Evolutionary conservation across 108 stramenopile genomes (phyloP).

Genomic region (Mayamaea pseudoterrestris): DNA sequence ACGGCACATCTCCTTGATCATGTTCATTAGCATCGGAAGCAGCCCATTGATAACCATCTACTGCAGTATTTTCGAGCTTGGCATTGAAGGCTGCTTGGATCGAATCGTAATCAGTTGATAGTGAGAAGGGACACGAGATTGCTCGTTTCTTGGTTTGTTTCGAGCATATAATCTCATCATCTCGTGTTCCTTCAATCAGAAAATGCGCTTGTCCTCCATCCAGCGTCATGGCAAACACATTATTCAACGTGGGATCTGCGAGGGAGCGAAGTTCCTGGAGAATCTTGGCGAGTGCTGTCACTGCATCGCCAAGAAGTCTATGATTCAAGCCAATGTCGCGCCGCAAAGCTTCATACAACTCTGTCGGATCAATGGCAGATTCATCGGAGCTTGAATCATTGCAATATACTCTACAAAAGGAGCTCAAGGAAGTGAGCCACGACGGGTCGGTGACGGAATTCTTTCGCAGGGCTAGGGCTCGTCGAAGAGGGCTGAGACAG

Average conservation of each 20-base stretch:
- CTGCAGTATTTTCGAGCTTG: too few relatives aligned
- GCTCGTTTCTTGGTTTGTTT: slow-evolving; percentile 3
- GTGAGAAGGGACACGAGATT: slow-evolving; percentile 8
- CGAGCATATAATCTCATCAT: neutral
- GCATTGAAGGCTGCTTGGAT: neutral
- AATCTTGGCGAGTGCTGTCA: slow-evolving; percentile 14
- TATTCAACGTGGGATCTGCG: slow-evolving; percentile 5
- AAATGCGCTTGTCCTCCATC: slow-evolving; percentile 9
- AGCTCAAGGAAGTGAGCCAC: neutral
- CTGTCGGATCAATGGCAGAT: neutral
- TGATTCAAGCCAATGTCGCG: neutral
- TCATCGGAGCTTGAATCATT: neutral
- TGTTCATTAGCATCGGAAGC: slow-evolving; percentile 3
- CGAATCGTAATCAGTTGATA: neutral
- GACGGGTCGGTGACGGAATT: neutral
- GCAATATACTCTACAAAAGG: neutral
- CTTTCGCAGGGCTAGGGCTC: neutral
- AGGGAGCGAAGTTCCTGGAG: slow-evolving; percentile 6
- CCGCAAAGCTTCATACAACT: neutral
- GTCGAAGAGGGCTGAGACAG: neutral
- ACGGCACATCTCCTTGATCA: neutral
- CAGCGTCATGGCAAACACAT: slow-evolving; percentile 1
- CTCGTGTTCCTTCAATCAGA: slow-evolving; percentile 1
- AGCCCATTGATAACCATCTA: too few relatives aligned
- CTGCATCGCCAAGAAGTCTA: slow-evolving; percentile 22